phyloP scores from a whole-genome alignment of 116 monocot species.

The Phalaenopsis hybrid region DNA sequence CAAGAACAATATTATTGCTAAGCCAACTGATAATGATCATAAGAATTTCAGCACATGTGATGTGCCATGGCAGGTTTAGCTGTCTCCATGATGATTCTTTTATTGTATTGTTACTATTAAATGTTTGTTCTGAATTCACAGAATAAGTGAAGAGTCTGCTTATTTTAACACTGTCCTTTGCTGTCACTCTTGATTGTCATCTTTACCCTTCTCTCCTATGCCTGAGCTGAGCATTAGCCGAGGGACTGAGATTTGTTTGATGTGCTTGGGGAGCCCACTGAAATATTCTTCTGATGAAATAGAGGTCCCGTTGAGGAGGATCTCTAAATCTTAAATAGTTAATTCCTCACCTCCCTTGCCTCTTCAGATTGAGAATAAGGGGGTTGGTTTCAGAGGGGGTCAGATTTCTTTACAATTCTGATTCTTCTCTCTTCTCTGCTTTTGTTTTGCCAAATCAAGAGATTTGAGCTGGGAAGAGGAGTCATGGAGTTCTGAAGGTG shows the following conservation, averaged over 20 bases:
- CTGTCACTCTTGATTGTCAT: slow-evolving; percentile 18
- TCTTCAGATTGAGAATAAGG: slow-evolving; percentile 21
- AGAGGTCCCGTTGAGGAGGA: slow-evolving; percentile 12
- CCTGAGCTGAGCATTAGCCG: slow-evolving; percentile 18
- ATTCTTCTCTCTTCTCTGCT: not conserved
- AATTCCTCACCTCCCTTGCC: slow-evolving; percentile 17
- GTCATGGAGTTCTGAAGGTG: not conserved
- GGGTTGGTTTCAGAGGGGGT: not conserved
- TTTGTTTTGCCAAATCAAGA: not conserved
- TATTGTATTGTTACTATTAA: slow-evolving; percentile 4
- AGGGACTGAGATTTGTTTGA: slow-evolving; percentile 39
- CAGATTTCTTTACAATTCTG: not conserved
- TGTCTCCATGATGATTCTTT: slow-evolving; percentile 34
- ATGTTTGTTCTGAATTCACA: slow-evolving; percentile 1
- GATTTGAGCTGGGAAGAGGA: not conserved
- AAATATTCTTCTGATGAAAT: slow-evolving; percentile 5
- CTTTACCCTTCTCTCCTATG: slow-evolving; percentile 11
- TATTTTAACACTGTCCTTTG: slow-evolving; percentile 18
- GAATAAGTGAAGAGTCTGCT: slow-evolving; percentile 12
- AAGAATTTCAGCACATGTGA: slow-evolving; percentile 30
- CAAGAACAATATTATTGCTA: not conserved
- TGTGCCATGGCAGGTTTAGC: slow-evolving; percentile 23
- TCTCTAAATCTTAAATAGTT: slow-evolving; percentile 9
- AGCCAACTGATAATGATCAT: slow-evolving; percentile 25
- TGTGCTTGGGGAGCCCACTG: slow-evolving; percentile 19